Evolutionary conservation across 192 early-diverging fungal species (phyloP).

Genomic region (Linnemannia hyalina): DNA sequence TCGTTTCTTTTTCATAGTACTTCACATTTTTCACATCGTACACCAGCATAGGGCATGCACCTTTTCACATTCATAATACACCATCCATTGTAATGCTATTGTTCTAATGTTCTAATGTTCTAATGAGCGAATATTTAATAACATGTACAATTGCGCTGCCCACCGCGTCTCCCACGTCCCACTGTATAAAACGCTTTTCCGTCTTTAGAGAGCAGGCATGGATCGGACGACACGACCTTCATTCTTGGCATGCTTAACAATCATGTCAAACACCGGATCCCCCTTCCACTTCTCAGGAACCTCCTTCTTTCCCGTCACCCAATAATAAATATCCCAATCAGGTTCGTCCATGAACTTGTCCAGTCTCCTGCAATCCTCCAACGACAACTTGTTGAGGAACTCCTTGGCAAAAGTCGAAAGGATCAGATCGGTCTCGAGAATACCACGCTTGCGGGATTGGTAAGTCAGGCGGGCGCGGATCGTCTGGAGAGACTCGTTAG

Average conservation of each 20-base stretch:
- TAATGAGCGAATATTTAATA: neutral
- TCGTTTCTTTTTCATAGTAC: neutral
- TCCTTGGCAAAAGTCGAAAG: constrained; percentile 89
- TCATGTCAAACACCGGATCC: constrained; percentile 68
- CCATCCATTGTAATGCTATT: neutral
- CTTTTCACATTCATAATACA: neutral
- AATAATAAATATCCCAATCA: constrained; percentile 99
- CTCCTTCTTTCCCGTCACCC: constrained; percentile 78
- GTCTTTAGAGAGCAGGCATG: constrained; percentile 83
- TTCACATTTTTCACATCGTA: neutral
- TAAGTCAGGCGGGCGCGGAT: constrained; percentile 89
- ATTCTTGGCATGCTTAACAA: constrained; percentile 86
- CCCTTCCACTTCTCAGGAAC: constrained; percentile 66
- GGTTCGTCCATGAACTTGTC: constrained; percentile 87
- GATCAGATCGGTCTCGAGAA: constrained; percentile 92
- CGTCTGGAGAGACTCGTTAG: constrained; percentile 73
- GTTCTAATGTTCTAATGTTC: neutral
- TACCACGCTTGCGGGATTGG: constrained; percentile 93
- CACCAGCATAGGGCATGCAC: neutral
- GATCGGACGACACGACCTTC: constrained; percentile 78
- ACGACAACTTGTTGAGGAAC: constrained; percentile 65
- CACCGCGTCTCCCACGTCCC: neutral
- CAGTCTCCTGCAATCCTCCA: constrained; percentile 76
- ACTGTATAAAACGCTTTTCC: neutral
- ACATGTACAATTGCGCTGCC: neutral